Evolutionary conservation across 495 filamentous ascomycete genomes (phyloP), one percentile per base, ranked within the genome.

Genomic region (Aspergillus diversus): DNA sequence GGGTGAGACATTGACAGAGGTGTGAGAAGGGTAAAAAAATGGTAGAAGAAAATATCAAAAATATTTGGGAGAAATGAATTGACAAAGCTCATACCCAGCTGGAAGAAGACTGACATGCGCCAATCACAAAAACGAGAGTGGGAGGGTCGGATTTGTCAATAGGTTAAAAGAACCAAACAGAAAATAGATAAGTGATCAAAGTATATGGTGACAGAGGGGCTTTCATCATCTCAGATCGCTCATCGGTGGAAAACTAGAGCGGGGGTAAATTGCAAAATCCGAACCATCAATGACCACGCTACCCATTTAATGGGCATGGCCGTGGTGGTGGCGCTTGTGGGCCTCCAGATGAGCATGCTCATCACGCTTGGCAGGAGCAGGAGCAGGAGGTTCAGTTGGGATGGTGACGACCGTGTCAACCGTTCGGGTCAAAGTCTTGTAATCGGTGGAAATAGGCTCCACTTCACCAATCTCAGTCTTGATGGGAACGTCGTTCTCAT

Each of bases 331-430:
- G 56, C 60, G 72, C 32, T 66, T 61, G 37, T 62, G 59, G 15
- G 53, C 63, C 21, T 71, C 61, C 11, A 60, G 58, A 37, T 55
- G 56, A 9, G 53, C 33, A 34, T 55, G 35, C 15, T 43, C 42
- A 16, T 69, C 66, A 9, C 37, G 65, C 9, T 69, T 62, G 32
- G 60, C 68, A 33, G 21, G 21, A 27, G 21, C 21, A 27, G 21
- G 21, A 27, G 21, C 21, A 27, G 62, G 59, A 4, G 66, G 60
- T 1, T 62, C 61, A 32, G 53, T 74, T 33, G 74, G 68, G 43
- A 63, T 61, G 55, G 65, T 63, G 8, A 74, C 71, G 33, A 72
- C 64, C 9, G 71, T 69, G 4, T 71, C 73, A 35, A 66, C 43
- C 21, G 56, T 43, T 57, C 7, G 42, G 51, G 55, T 60, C 17